Evolutionary conservation across 2,329 filamentous ascomycete species (phyloP).

Genomic region (Trichoderma sp.): DNA sequence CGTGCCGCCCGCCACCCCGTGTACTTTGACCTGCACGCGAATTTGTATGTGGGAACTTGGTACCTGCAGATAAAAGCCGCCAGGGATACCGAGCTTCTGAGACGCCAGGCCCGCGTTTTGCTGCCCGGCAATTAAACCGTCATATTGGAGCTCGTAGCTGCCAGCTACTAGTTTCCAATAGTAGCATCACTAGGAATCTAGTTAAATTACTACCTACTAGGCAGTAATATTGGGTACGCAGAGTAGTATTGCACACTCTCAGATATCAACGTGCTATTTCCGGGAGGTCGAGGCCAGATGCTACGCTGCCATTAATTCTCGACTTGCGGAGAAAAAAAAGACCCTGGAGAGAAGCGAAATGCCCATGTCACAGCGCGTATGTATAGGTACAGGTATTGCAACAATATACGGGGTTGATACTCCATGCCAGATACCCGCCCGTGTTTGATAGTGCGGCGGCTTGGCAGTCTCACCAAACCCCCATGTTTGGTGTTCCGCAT

Average conservation of each 20-base stretch:
- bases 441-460: constrained; percentile 22
- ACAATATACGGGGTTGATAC: background rate
- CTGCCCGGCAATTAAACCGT: background rate
- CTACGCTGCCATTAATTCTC: constrained; percentile 2
- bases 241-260: background rate
- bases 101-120: background rate
- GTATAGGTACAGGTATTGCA: too few species aligned
- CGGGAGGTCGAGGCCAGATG: background rate
- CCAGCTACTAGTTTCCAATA: background rate
- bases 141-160: background rate
- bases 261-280: background rate
- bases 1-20: background rate
- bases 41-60: background rate
- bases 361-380: background rate
- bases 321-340: background rate
- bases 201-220: background rate
- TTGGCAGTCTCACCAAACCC: constrained; percentile 22
- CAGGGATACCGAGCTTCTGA: background rate
- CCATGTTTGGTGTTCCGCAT: background rate
- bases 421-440: constrained; percentile 8
- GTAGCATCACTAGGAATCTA: background rate
- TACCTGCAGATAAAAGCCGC: background rate
- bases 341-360: background rate
- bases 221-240: background rate
- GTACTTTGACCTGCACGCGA: background rate